These are phyloP conservation scores for Dictyostelium discoideum DNA, from an alignment of 78 protist species.

Conservation along the genomic window DNA sequence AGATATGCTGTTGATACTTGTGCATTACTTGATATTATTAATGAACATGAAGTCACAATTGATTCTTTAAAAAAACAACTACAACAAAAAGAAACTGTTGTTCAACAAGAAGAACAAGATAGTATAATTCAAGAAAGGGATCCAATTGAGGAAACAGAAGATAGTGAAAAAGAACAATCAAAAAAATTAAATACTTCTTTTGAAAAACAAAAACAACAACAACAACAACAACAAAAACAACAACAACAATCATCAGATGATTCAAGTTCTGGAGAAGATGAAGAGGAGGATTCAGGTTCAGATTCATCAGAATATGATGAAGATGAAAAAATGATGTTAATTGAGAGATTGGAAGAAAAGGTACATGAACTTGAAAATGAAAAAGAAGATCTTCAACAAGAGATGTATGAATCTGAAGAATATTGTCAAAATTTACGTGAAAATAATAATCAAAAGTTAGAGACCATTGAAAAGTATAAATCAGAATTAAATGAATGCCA, in stretches of 20 bases:
- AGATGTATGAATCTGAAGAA: conserved; percentile 35
- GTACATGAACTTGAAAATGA: conserved; percentile 18
- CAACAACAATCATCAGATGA: background rate
- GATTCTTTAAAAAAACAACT: background rate
- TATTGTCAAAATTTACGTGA: background rate
- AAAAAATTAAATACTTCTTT: too few relatives aligned
- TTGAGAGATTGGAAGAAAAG: conserved; percentile 3
- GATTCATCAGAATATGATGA: conserved; percentile 9
- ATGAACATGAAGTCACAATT: conserved; percentile 32
- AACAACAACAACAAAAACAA: background rate
- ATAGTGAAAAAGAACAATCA: background rate
- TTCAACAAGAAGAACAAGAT: background rate
- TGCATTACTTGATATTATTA: conserved; percentile 16
- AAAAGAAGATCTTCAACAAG: conserved; percentile 12
- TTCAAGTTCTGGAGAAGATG: background rate
- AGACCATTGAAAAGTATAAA: conserved; percentile 8
- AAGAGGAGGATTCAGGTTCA: background rate
- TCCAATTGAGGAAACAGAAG: background rate
- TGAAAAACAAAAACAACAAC: background rate
- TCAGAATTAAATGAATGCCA: conserved; percentile 53
- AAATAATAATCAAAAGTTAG: background rate
- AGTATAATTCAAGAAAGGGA: conserved; percentile 12
- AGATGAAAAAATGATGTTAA: background rate
- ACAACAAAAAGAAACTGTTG: background rate
- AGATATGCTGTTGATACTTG: background rate